Evolutionary conservation across 1,284 basidiomycete species (phyloP), one percentile per base, ranked within the genome.

Genomic region (Boletus subluridellus): DNA sequence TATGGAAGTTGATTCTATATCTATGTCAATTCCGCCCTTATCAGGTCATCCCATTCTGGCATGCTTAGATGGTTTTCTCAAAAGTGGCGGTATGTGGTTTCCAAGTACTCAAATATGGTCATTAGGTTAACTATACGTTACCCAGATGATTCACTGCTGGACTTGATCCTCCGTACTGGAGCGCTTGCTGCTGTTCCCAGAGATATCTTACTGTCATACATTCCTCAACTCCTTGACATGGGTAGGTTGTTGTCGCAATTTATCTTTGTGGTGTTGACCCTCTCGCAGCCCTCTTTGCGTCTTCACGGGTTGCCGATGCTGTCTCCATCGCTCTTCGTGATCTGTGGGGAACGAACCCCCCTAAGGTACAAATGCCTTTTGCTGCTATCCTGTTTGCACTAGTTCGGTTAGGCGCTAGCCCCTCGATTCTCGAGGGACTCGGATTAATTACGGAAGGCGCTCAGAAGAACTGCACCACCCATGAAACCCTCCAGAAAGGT

Each of bases 101-200:
- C 24, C 45, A 7, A 55, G 41, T 9, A 12, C 48, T 8, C 17
- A 35, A 11, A 12, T 30, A 21, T 24, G 6, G 3, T 30, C 24
- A 28, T 17, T 55, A 28, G 14, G 49, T 45, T 59, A 39, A 59
- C 34, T 9, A 46, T 35, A 3, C 12, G 26, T 45, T 46, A 47
- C 11, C 14, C 38, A 86, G 84, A 82, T 60, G 55, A 68, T 30
- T 47, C 59, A 11, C 74, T 73, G 50, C 67, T 78, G n/a, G 65
- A 68, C 9, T 60, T 78, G 26, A 58, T 82, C n/a, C 65, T 87
- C 6, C 68, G 75, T 39, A 73, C 74, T 49, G 77, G 80, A 50
- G 61, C 72, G 35, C 67, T 82, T 52, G 61, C 63, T 34, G 66
- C 54, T 53, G 56, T 76, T 35, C 64, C 72, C 15, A 39, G 67